These are phyloP conservation scores for Fusarium musae DNA, from an alignment of 2,329 filamentous ascomycete species.

Conservation along the genomic window DNA sequence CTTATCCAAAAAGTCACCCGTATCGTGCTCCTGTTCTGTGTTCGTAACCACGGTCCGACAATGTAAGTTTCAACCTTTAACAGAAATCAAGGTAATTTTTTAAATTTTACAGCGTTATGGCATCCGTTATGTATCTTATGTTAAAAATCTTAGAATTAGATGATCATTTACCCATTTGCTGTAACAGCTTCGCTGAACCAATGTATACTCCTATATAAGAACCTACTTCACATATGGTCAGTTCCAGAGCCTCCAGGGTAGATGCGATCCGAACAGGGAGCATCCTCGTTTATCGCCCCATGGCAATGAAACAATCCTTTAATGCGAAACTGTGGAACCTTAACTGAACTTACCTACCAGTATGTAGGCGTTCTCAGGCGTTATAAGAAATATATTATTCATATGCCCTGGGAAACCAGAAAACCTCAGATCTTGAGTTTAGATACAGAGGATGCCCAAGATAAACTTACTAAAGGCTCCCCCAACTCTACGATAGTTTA, in stretches of 20 bases:
- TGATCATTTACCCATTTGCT: too few relatives aligned
- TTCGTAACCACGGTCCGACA: background rate
- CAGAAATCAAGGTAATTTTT: background rate
- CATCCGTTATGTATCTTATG: too few relatives aligned
- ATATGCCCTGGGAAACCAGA: background rate
- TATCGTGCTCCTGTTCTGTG: too few relatives aligned
- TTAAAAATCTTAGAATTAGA: too few relatives aligned
- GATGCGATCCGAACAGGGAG: background rate
- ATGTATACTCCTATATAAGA: background rate
- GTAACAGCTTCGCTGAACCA: background rate
- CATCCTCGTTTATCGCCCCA: background rate
- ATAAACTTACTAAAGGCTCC: background rate
- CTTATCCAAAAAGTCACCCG: too few relatives aligned
- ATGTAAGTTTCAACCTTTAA: background rate
- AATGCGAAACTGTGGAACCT: slow-evolving; percentile 1
- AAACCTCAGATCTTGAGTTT: background rate
- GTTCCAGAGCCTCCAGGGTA: background rate
- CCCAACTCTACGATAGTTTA: background rate
- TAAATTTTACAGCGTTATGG: background rate
- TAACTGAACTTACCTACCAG: background rate
- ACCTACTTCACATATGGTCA: background rate
- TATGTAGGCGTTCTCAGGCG: background rate
- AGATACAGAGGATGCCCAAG: background rate
- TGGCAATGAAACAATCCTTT: slow-evolving; percentile 5
- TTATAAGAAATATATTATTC: background rate